Percentiles rank a stretch among this genome's conserved stretches.
Conservation (phyloP, 768 basidiomycete species). For the Tulasnella sp. region DNA sequence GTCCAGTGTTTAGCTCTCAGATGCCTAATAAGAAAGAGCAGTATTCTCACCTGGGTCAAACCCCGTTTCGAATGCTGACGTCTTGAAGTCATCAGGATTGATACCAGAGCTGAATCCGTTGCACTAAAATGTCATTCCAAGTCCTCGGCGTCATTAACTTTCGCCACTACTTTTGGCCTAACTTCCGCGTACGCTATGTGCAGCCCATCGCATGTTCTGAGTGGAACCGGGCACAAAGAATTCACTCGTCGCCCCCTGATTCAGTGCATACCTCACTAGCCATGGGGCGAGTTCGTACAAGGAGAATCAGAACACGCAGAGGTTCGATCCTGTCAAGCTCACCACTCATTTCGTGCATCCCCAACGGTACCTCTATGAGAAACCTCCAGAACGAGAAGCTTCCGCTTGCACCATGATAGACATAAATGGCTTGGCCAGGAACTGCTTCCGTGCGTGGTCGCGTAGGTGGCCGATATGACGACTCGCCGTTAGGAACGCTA, state of each 20-base stretch:
- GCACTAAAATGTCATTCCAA: conserved; percentile 39
- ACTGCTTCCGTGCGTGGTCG: conserved; percentile 31
- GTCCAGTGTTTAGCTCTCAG: not conserved
- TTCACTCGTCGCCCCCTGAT: conserved; percentile 59
- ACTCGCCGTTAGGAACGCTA: no score
- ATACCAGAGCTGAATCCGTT: conserved; percentile 86
- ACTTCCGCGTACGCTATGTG: conserved; percentile 52
- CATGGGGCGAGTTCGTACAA: not conserved
- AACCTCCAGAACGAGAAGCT: conserved; percentile 94
- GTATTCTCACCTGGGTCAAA: conserved; percentile 59
- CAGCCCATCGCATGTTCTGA: conserved; percentile 86
- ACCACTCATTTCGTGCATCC: conserved; percentile 49
- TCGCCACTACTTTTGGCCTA: not conserved
- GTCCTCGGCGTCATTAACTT: not conserved
- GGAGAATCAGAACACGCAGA: not conserved
- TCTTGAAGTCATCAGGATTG: conserved; percentile 75
- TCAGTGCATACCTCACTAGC: conserved; percentile 63
- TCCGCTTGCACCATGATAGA: conserved; percentile 47
- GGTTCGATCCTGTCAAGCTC: not conserved
- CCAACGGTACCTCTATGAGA: conserved; percentile 68
- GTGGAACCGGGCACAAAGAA: conserved; percentile 73
- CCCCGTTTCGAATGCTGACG: conserved; percentile 66
- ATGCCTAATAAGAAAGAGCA: not conserved
- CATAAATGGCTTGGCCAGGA: conserved; percentile 60
- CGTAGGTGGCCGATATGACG: not conserved